A percentile compares a stretch with the other conserved stretches of the same genome.
These are phyloP conservation scores for Anethum foeniculum DNA, from an alignment of 140 eudicot species.

Conservation along the genomic window DNA sequence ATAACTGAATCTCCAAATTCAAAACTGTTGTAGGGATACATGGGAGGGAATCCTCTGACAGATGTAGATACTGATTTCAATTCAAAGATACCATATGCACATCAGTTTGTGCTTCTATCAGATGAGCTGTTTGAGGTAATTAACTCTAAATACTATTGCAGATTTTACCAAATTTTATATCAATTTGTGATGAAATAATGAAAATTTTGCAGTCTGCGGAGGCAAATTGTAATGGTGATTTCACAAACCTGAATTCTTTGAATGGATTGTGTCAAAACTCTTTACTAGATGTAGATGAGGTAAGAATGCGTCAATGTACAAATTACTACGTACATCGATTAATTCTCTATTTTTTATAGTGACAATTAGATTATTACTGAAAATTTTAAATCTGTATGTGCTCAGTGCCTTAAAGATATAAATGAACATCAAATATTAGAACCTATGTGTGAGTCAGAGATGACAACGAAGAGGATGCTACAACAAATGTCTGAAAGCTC, in stretches of 20 bases:
- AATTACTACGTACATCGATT: not conserved
- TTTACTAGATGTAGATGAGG: slow-evolving; percentile 26
- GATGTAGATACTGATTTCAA: not conserved
- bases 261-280: slow-evolving; percentile 14
- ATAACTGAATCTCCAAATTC: too few species aligned
- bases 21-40: not conserved
- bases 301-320: not conserved
- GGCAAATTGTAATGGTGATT: slow-evolving; percentile 24
- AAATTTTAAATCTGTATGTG: not conserved
- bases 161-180: not conserved
- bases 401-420: not conserved
- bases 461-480: not conserved
- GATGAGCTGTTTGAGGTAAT: not conserved
- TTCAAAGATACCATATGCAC: not conserved
- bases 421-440: not conserved
- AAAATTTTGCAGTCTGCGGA: slow-evolving; percentile 16
- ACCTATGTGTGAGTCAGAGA: not conserved
- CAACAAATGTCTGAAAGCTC: not conserved
- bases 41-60: not conserved
- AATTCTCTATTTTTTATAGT: not conserved
- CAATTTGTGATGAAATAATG: not conserved
- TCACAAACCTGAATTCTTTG: slow-evolving; percentile 8
- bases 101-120: not conserved
- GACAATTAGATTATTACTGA: not conserved
- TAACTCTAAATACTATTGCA: not conserved